These are phyloP conservation scores for Carallia pectinifolia DNA, from an alignment of 345 rosid species.

Conservation along the genomic window DNA sequence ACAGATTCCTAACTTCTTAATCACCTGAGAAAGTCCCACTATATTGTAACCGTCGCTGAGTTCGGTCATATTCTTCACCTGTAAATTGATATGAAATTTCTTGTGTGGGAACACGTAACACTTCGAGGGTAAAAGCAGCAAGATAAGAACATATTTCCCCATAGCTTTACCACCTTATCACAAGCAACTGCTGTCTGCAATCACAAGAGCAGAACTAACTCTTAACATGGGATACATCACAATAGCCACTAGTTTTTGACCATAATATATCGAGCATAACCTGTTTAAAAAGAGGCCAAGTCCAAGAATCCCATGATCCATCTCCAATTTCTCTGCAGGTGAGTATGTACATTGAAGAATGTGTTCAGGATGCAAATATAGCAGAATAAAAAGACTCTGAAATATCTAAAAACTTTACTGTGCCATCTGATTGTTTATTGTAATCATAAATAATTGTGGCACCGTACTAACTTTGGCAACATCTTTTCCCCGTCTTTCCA, in stretches of 20 bases:
- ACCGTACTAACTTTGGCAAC: too few species aligned
- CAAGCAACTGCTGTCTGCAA: slow-evolving; percentile 78
- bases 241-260: slow-evolving; percentile 9
- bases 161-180: slow-evolving; percentile 57
- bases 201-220: slow-evolving; percentile 4
- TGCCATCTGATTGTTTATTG: too few species aligned
- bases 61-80: slow-evolving; percentile 73
- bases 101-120: slow-evolving; percentile 10
- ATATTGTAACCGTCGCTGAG: slow-evolving; percentile 73
- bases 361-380: background rate
- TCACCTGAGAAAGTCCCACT: slow-evolving; percentile 87
- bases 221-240: background rate
- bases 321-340: slow-evolving; percentile 76
- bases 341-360: slow-evolving; percentile 6
- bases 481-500: too few species aligned
- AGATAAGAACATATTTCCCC: slow-evolving; percentile 7
- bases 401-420: background rate
- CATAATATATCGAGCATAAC: slow-evolving; percentile 30
- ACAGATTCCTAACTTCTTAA: background rate
- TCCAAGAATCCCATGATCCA: slow-evolving; percentile 93
- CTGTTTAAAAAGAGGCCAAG: slow-evolving; percentile 75
- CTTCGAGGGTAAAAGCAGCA: background rate
- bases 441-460: too few species aligned
- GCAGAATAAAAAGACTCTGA: too few species aligned
- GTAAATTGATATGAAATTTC: slow-evolving; percentile 20